Base-by-base conservation (phyloP, 2,329 filamentous ascomycete species). In the Immersiporthe knoxdaviesiana region DNA sequence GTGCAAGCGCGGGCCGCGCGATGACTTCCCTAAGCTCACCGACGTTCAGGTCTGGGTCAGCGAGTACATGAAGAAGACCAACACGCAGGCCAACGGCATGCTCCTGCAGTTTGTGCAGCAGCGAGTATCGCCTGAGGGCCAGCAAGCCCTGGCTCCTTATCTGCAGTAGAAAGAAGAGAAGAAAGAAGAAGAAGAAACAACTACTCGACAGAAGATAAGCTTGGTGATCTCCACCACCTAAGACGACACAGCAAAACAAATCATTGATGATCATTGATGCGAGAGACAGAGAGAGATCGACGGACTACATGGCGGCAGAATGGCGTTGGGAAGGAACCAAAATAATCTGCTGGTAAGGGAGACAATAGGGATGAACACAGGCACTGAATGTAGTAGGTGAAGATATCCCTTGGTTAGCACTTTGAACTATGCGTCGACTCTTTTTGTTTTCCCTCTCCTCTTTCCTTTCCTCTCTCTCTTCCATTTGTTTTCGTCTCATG, bases 31-130 rank as follows among this genome's bases (percentile, higher is more conserved):
- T 0, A 92, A 97, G 71, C 89, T 97, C 18, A 86, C 88, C 6
- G 90, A 94, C 67, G 92, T 94, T 70, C 83, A 93, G 66, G 91
- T 91, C 78, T 99, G 95, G 95, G 94, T 97, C 32, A 83, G 91
- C 68, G 82, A 87, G 72, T 94, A 93, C 77, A 82, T 97, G 76
- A 91, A 90, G 76, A 88, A 90, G 47, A 93, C 93, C 8, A 93
- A 97, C 79, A 82, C 84, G 76, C 88, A 90, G 75, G 90, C 93
- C 74, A 84, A 84, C 61, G 93, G 94, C 1, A 86, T 87, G 24
- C 86, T 97, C 72, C 88, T 87, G 37, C 83, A 82, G 68, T 95
- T 92, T 76, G 91, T 94, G 66, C 83, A 88, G 72, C 87, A 92
- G 78, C 88, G 93, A 74, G 81, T 97, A 71, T 83, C 85, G 60